A percentile compares a stretch with the other conserved stretches of the same genome.
These are phyloP conservation scores for Tubosaeta sp. DNA, from an alignment of 768 basidiomycete genomes.

Conservation along the genomic window DNA sequence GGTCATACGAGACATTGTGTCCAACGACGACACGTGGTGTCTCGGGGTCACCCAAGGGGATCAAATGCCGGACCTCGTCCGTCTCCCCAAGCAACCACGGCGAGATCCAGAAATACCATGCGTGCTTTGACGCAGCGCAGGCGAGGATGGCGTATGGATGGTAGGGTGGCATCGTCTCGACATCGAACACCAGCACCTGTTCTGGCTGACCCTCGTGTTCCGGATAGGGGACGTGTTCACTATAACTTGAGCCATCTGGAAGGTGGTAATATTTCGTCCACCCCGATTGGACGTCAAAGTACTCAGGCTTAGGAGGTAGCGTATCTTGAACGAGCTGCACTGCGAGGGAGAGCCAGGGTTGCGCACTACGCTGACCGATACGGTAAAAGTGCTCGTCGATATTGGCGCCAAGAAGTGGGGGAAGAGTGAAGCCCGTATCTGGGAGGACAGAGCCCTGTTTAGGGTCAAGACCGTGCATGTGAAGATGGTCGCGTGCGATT, in stretches of 20 bases:
- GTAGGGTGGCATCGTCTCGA: conserved; percentile 86
- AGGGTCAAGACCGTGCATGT: conserved; percentile 77
- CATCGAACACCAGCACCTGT: conserved; percentile 82
- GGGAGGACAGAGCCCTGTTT: conserved; percentile 77
- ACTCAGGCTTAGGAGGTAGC: conserved; percentile 59
- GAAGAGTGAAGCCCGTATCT: conserved; percentile 75
- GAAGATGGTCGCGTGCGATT: conserved; percentile 78
- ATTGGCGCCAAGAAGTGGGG: conserved; percentile 73
- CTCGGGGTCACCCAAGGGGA: conserved; percentile 61
- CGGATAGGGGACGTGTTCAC: conserved; percentile 66
- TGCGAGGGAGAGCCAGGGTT: conserved; percentile 77
- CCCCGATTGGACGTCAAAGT: conserved; percentile 58
- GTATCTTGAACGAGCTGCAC: conserved; percentile 46
- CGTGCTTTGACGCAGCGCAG: conserved; percentile 73
- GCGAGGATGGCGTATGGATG: conserved; percentile 86
- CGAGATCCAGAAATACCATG: conserved; percentile 96
- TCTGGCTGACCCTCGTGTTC: conserved; percentile 61
- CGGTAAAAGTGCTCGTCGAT: conserved; percentile 87
- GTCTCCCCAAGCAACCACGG: conserved; percentile 81
- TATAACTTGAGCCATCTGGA: conserved; percentile 73
- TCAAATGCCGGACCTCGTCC: conserved; percentile 56
- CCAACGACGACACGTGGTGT: conserved; percentile 72
- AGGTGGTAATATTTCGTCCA: conserved; percentile 84
- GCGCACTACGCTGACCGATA: conserved; percentile 62
- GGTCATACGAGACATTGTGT: conserved; percentile 94